These are phyloP conservation scores for Colletotrichum sojae DNA, from an alignment of 2,329 filamentous ascomycete genomes.

Conservation along the genomic window DNA sequence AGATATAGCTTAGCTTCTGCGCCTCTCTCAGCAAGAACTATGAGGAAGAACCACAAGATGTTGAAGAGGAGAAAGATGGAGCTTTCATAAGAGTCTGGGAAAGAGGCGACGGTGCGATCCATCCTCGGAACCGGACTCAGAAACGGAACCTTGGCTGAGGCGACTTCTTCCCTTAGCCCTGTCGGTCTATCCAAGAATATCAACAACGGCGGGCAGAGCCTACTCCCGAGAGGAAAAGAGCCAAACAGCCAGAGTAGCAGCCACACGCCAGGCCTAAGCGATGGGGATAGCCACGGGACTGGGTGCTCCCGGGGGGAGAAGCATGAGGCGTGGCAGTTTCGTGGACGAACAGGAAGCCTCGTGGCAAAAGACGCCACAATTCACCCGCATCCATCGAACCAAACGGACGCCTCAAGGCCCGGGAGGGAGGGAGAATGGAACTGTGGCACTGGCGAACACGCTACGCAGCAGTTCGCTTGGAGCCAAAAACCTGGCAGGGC, in stretches of 20 bases:
- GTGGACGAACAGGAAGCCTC: conserved; percentile 33
- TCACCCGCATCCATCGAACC: conserved; percentile 11
- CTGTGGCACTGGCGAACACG: conserved; percentile 3
- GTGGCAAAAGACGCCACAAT: conserved; percentile 28
- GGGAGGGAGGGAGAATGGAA: neutral
- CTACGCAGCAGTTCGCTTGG: conserved; percentile 1
- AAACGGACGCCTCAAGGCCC: neutral
- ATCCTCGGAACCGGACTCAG: neutral
- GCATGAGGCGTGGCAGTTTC: conserved; percentile 3
- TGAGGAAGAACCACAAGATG: neutral
- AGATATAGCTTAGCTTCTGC: neutral
- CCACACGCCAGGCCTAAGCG: neutral
- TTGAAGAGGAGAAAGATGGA: neutral
- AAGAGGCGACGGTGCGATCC: neutral
- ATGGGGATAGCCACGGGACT: conserved; percentile 5
- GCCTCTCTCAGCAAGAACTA: neutral
- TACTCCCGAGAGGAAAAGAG: neutral
- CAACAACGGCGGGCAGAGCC: conserved; percentile 10
- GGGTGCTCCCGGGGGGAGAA: conserved; percentile 2
- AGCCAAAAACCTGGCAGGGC: conserved; percentile 34
- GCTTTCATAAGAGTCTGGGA: neutral
- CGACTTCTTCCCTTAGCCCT: conserved; percentile 24
- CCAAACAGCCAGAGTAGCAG: neutral
- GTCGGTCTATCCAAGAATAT: conserved; percentile 14
- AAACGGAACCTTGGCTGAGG: conserved; percentile 22